Base-by-base conservation (phyloP, 2,329 filamentous ascomycete species). In the Canariomyces notabilis region DNA sequence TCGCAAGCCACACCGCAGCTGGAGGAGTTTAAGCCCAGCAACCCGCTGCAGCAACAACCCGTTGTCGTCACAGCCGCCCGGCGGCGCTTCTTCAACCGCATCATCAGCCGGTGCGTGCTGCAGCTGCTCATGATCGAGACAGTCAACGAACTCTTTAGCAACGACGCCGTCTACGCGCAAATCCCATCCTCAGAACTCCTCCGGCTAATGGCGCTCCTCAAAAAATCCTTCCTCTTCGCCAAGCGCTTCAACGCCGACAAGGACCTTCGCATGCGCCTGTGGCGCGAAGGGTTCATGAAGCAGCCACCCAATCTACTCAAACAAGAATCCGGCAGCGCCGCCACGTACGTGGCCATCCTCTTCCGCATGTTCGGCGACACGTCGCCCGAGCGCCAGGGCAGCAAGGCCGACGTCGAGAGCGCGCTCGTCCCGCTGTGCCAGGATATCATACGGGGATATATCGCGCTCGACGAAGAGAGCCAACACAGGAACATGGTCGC, bases 121-220 rank as follows among this genome's bases (percentile, higher is more conserved):
- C 94, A 98, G 66, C 79, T 98, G 2, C 81, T 99, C 54, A 98
- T 98, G 89, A 98, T 98, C 58, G 94, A 98, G 67, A 99, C 94
- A 0, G 94, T 99, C 34, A 94, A 95, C 61, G 94, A 99, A 67
- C 81, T 99, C 39, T 98, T 98, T 72, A 94, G 89, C 57, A 98
- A 97, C 66, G 90, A 97, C 62, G 81, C 87, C 1, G 94, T 98
- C 14, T 98, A 98, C 64, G 77, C 83, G 5, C 83, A 95, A 63
- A 98, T 98, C 32, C 94, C 93, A 0, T 95, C 89, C 0, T 72
- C 79, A 8, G 89, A 97, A 62, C 80, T 99, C 0, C 75, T 99
- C 16, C 83, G 90, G 2, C 75, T 99, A 12, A 99, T 98, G 94
- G 81, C 80, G 1, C 76, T 98, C 1, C 76, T 99, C 22, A 98